Evolutionary conservation across 2,329 filamentous ascomycete species (phyloP), one percentile per base, ranked within the genome.

Genomic region (Aaosphaeria arxii): DNA sequence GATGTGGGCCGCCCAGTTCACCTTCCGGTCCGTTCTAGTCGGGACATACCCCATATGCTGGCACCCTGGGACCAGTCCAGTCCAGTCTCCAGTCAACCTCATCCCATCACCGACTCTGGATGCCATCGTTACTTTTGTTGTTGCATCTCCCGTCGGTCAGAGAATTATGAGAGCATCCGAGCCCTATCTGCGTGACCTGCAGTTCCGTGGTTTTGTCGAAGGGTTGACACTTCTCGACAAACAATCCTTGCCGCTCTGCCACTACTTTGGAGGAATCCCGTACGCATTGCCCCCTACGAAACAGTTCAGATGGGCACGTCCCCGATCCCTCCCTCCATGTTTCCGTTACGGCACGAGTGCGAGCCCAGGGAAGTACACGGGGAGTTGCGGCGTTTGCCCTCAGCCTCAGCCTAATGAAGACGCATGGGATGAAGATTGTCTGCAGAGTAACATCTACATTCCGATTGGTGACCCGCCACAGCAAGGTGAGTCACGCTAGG

Each of bases 391-490:
- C 1, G 48, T 77, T 3, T 83, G 80, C 60, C 80, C 81, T 0
- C 81, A 84, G 55, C 74, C 76, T 7, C 41, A 48, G 2, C 43
- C 49, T 1, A 51, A 51, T 1, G 58, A 59, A 1, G 61, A 63
- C n/a, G 56, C 61, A 7, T 74, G 71, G 61, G 70, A 73, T 43
- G 80, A 84, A 55, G 78, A 83, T 59, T 83, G 80, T 50, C 70
- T 82, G 51, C 77, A 82, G 53, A 66, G 72, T 44, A 83, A 82
- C 58, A 69, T 84, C 5, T 83, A 78, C 73, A 69, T 81, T 36
- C 80, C 81, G 3, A 55, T 63, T 17, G 78, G 74, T 5, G 59
- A 71, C n/a, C 53, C 67, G 13, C 76, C 76, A 5, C 59, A 62
- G 32, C 66, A 56, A 53, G 70, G 66, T 69, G 40, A 48, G 29